These are phyloP conservation scores for Colletotrichum incanum DNA, from an alignment of 2,329 filamentous ascomycete genomes.

Conservation along the genomic window DNA sequence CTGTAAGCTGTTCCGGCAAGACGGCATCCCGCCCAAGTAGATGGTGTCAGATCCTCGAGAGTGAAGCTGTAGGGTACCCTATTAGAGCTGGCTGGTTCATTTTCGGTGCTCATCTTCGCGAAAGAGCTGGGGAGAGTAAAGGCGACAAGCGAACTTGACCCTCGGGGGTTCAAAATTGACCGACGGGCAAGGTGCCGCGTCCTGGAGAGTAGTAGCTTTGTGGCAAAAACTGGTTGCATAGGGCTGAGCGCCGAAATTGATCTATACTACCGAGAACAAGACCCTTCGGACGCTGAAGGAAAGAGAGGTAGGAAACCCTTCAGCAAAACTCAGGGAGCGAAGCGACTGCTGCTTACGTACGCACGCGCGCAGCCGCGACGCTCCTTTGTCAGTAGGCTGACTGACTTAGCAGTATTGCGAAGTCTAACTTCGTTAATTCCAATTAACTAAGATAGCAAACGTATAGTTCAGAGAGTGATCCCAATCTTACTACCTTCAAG, in stretches of 20 bases:
- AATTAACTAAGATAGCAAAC: no score
- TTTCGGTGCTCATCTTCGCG: constrained; percentile 10
- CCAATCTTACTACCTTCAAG: no score
- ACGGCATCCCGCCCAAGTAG: not conserved
- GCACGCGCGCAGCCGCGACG: no score
- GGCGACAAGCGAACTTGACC: not conserved
- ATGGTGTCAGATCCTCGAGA: not conserved
- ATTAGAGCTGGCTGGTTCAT: not conserved
- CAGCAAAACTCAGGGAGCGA: no score
- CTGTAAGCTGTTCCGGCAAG: not conserved
- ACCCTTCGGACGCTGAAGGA: no score
- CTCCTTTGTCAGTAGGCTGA: no score
- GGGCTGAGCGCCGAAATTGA: not conserved
- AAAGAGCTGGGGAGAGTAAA: not conserved
- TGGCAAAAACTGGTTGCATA: not conserved
- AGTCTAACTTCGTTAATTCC: no score
- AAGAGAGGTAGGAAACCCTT: no score
- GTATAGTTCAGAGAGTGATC: no score
- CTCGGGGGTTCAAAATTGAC: not conserved
- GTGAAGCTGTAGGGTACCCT: constrained; percentile 13
- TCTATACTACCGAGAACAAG: not conserved
- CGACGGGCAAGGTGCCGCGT: not conserved
- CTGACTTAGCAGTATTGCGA: no score
- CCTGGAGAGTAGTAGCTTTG: not conserved
- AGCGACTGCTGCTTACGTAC: no score